A percentile compares a stretch with the other conserved stretches of the same genome.
These are phyloP conservation scores for Fomitiporia mediterranea DNA, from an alignment of 1,284 basidiomycete species.

Conservation along the genomic window DNA sequence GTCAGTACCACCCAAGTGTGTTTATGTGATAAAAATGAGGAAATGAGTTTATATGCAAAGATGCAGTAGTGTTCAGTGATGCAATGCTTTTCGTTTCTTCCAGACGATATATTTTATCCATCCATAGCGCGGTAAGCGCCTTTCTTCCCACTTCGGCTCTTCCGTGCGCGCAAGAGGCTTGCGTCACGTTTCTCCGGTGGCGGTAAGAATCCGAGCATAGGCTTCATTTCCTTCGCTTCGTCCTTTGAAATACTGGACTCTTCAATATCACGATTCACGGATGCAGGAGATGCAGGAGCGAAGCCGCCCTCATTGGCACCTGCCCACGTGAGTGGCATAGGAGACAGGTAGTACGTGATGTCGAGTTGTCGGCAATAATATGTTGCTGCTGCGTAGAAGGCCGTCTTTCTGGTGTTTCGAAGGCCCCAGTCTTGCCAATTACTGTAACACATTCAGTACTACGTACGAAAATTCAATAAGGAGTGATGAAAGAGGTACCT, in stretches of 20 bases:
- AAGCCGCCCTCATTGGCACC: slow-evolving; percentile 9
- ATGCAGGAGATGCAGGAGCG: slow-evolving; percentile 4
- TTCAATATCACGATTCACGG: slow-evolving; percentile 18
- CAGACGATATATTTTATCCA: not conserved
- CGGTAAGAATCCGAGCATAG: slow-evolving; percentile 48
- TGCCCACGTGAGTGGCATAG: slow-evolving; percentile 51
- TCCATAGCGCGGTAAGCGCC: slow-evolving; percentile 8
- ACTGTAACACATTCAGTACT: slow-evolving; percentile 21
- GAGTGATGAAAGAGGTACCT: slow-evolving; percentile 37
- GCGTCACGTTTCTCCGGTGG: slow-evolving; percentile 30
- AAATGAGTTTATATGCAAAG: too few species aligned
- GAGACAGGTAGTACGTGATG: slow-evolving; percentile 54
- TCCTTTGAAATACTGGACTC: slow-evolving; percentile 18
- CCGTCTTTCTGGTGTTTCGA: slow-evolving; percentile 54
- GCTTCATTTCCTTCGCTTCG: slow-evolving; percentile 29
- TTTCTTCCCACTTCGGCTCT: slow-evolving; percentile 18
- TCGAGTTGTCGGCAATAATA: slow-evolving; percentile 64
- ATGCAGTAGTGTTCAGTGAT: too few species aligned
- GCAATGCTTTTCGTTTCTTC: too few species aligned
- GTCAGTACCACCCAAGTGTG: not conserved
- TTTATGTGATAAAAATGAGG: too few species aligned
- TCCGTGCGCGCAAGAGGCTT: slow-evolving; percentile 18
- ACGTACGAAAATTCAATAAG: slow-evolving; percentile 11
- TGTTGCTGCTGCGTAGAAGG: slow-evolving; percentile 71
- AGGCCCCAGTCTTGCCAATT: slow-evolving; percentile 59